Evolutionary conservation across 441 rosid genomes (phyloP), one percentile per base, ranked within the genome.

Genomic region (Erodium moschatum): DNA sequence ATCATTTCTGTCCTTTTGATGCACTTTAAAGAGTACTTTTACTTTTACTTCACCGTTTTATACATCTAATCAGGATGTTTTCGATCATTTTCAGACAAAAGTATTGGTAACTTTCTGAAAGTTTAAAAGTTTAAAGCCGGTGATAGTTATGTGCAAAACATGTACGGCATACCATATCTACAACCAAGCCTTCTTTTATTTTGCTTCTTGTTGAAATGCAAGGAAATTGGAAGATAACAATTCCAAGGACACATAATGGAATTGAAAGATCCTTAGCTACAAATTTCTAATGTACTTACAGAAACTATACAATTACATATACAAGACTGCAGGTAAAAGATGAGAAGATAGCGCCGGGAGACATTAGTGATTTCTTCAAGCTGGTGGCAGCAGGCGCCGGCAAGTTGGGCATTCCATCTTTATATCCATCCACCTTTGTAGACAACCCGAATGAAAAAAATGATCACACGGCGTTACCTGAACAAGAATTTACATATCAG

Each of bases 381-480:
- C 96, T 67, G 98, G 89, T 31, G 98, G 98, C 65, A 94, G 79
- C 4, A 88, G 74, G 54, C 97, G 91, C 75, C 98, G 89, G 79
- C 98, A 94, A 64, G 98, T 94, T 64, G 97, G 98, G 70, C 98
- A 89, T 79, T 94, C 98, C 98, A 94, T 94, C 84, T 94, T 94
- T 81, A 94, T 86, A 77, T 94, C 98, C 98, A 94, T 91, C 97
- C 97, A 89, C 79, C 94, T 85, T 82, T 88, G 97, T 74, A 94
- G 83, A 78, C 98, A 94, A 69, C 90, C 97, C 2, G 89, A 82
- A 77, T 94, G 98, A 73, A 94, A 91, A 81, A 88, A 88, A 78
- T 94, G 97, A 75, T 91, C 97, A 52, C 98, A 91, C 2, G 98
- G 98, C 8, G 98, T 94, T 69, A 87, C 94, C 98, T 94, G 84